Conservation (phyloP, 2,329 filamentous ascomycete genomes). For the Didymella glomerata region DNA sequence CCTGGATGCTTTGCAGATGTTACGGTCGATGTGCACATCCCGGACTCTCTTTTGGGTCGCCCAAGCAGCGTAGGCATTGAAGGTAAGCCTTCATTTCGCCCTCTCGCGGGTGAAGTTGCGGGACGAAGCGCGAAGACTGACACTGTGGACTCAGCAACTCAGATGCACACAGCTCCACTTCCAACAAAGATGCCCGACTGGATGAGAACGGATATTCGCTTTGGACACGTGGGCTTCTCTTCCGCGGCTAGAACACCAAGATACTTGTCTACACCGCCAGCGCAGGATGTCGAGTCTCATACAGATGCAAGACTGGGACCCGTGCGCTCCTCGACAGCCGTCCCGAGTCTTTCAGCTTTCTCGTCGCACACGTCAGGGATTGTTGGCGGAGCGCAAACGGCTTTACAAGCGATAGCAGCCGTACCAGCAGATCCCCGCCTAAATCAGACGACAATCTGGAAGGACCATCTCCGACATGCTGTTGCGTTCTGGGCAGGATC, state of each 20-base stretch:
- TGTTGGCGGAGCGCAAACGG: background rate
- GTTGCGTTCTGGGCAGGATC: conserved; percentile 10
- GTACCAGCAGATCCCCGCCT: background rate
- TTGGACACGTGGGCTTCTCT: background rate
- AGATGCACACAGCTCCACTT: background rate
- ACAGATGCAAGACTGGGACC: background rate
- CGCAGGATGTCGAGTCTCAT: background rate
- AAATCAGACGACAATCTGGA: background rate
- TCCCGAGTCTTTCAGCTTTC: background rate
- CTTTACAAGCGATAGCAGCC: background rate
- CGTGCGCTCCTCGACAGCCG: background rate
- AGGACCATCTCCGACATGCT: background rate
- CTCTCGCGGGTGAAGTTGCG: background rate
- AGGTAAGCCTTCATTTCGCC: background rate
- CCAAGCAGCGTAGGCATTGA: background rate
- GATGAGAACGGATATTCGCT: conserved; percentile 6
- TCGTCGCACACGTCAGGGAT: background rate
- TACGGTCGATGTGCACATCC: background rate
- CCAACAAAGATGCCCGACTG: conserved; percentile 3
- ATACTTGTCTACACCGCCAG: background rate
- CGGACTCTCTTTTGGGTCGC: background rate
- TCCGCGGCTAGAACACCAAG: background rate
- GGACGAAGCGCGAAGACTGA: background rate
- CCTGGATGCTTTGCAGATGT: too few relatives aligned
- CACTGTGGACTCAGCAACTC: background rate